Percentiles rank a stretch among this genome's conserved stretches.
phyloP scores from a whole-genome alignment of 148 eudicot species.

The Camellia japonica region DNA sequence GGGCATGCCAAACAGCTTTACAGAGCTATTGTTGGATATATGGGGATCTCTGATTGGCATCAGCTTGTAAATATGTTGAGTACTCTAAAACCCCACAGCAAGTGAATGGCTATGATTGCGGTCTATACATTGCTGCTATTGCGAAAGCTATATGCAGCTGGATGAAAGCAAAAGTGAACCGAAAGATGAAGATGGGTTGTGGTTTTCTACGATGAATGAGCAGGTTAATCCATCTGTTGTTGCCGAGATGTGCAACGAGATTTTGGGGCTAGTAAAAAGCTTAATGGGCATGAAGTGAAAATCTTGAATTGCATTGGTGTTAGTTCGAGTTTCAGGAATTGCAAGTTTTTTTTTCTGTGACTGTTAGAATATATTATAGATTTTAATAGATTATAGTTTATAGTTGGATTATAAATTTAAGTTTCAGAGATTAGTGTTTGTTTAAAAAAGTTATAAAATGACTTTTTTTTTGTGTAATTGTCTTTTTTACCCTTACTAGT shows the following conservation, averaged over 20 bases:
- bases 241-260: slow-evolving; percentile 40
- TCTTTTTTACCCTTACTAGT: no score
- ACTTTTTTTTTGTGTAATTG: no score
- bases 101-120: slow-evolving; percentile 81
- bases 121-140: slow-evolving; percentile 65
- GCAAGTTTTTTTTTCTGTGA: no score
- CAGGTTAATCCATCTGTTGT: slow-evolving; percentile 45
- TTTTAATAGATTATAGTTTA: no score
- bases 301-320: neutral
- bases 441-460: no score
- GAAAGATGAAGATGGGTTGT: slow-evolving; percentile 39
- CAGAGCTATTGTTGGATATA: no score
- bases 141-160: slow-evolving; percentile 64
- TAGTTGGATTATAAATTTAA: no score
- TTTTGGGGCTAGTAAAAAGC: slow-evolving; percentile 42
- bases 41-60: no score
- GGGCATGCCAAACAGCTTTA: no score
- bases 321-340: no score
- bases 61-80: slow-evolving; percentile 18
- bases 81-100: slow-evolving; percentile 57
- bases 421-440: no score
- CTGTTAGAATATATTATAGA: no score
- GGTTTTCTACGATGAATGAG: slow-evolving; percentile 50
- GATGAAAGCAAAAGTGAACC: slow-evolving; percentile 28
- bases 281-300: slow-evolving; percentile 34